Percentiles rank a stretch among this genome's conserved stretches.
Conservation (phyloP, 2,329 filamentous ascomycete species). For the Fusarium sarcochroum region DNA sequence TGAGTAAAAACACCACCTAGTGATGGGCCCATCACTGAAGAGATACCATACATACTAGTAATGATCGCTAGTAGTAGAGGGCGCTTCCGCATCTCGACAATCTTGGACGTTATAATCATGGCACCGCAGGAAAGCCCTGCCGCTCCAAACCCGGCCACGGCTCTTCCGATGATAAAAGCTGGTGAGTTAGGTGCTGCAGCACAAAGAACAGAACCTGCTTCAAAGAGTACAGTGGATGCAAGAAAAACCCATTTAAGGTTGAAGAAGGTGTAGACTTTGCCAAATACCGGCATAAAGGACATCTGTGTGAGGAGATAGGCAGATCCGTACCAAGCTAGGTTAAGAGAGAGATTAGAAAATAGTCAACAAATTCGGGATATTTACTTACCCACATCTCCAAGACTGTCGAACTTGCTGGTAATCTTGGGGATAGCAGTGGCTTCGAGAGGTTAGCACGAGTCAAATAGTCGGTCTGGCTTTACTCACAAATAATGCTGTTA, state of each 20-base stretch:
- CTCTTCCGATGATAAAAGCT: slow-evolving; percentile 57
- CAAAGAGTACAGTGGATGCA: slow-evolving; percentile 42
- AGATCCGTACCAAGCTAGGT: slow-evolving; percentile 51
- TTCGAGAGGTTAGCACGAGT: neutral
- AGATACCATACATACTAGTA: slow-evolving; percentile 43
- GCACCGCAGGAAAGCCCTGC: slow-evolving; percentile 35
- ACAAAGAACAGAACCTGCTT: slow-evolving; percentile 48
- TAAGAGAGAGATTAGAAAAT: accelerated
- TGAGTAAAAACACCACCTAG: slow-evolving; percentile 43
- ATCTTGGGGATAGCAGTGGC: slow-evolving; percentile 49
- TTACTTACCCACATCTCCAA: slow-evolving; percentile 46
- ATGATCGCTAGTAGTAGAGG: slow-evolving; percentile 36
- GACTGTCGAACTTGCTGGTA: slow-evolving; percentile 52
- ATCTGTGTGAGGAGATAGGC: slow-evolving; percentile 48
- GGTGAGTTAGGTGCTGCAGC: slow-evolving; percentile 50
- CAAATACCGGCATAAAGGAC: slow-evolving; percentile 49
- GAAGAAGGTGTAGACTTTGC: slow-evolving; percentile 52
- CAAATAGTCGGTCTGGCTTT: accelerated
- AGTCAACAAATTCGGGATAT: accelerated
- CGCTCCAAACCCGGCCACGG: slow-evolving; percentile 54
- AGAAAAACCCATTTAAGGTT: slow-evolving; percentile 52
- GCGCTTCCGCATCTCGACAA: slow-evolving; percentile 31
- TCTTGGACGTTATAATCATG: slow-evolving; percentile 28
- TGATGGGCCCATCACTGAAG: slow-evolving; percentile 35
- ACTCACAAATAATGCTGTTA: slow-evolving; percentile 42